Base-by-base conservation (phyloP, 371 early-diverging fungal genomes). In the Apophysomyces variabilis region DNA sequence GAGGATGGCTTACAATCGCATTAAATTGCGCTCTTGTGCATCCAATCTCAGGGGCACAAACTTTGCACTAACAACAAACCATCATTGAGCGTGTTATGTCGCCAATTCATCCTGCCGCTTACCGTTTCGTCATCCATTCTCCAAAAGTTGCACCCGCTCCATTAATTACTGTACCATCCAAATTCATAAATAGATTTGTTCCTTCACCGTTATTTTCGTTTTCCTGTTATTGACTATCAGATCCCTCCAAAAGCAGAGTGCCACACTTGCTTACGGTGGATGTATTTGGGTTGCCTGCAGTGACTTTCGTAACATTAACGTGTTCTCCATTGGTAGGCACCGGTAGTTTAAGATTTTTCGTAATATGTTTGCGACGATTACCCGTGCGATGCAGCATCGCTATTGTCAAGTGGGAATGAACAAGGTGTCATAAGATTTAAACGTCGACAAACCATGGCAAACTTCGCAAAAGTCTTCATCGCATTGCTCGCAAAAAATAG, bases 391-490 rank as follows among this genome's bases (percentile, higher is more conserved):
- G 83, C 39, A 83, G 69, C 83, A 83, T 87, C 62, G 74, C 82
- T 82, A 50, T 57, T 32, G 37, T 26, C 6, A 37, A 39, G 35
- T 1, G 43, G 8, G 36, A 50, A 47, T 36, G 57, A 35, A 16
- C n/a, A 16, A 41, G 3, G 1, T n/a, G 1, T 38, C 6, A 13
- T n/a, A 16, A 9, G 46, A 21, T 37, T 6, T 58, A 12, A 38
- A 57, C 4, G 35, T 21, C 38, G 64, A 69, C 66, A 21, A 60
- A 76, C 82, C 84, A 70, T 86, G 92, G 75, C 98, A 96, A 38
- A 97, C 96, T 74, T 93, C 92, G 72, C 98, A 97, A 87, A 92
- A 98, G 69, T 89, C 89, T 68, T 95, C 95, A 61, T 81, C 83
- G 65, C 95, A 95, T 68, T 91, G 89, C 59, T 90, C 88, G 77